Percentiles rank a stretch among this genome's conserved stretches.
Conservation (phyloP, 225 moss, liverwort and hornwort genomes). For the Thuidium tamariscinum region DNA sequence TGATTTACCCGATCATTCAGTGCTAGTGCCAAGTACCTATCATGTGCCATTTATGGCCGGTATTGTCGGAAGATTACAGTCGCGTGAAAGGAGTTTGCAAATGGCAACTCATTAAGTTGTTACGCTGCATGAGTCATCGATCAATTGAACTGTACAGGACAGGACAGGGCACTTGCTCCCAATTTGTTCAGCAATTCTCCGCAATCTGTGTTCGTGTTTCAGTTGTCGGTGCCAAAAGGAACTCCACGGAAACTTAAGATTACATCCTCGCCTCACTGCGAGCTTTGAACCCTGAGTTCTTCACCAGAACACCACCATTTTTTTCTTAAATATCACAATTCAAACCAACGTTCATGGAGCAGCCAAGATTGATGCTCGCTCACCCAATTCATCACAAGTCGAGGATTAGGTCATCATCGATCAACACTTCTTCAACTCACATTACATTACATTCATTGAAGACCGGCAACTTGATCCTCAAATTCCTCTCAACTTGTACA, state of each 20-base stretch:
- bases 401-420: not conserved
- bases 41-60: not conserved
- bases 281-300: conserved; percentile 35
- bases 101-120: not conserved
- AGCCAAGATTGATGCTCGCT: not conserved
- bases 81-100: not conserved
- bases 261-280: conserved; percentile 29
- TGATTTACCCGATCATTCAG: not conserved
- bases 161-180: not conserved
- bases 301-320: conserved; percentile 7
- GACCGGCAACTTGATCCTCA: no score
- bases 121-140: not conserved
- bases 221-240: conserved; percentile 22
- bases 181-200: not conserved
- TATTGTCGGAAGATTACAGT: not conserved
- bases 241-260: conserved; percentile 33
- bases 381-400: not conserved
- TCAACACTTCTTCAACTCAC: not conserved
- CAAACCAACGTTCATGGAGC: no score
- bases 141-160: not conserved
- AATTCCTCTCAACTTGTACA: not conserved
- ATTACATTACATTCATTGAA: not conserved
- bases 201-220: not conserved
- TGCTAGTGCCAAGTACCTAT: not conserved
- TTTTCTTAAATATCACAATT: no score